phyloP scores from a whole-genome alignment of 2,329 filamentous ascomycete genomes.

The Cladosporium sp. region DNA sequence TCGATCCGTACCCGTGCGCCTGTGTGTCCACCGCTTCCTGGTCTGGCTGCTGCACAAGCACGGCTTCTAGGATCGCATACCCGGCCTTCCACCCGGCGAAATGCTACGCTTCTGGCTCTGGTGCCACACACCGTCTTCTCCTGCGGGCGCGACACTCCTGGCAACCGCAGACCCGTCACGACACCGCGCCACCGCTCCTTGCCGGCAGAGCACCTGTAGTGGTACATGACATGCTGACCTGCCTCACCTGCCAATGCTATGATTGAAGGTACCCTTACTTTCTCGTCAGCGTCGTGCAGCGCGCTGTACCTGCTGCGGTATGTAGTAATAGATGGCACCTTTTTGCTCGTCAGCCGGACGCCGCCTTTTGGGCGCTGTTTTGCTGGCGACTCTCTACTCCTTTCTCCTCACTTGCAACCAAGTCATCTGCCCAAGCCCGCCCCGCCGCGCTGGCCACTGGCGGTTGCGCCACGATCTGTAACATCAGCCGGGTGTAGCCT shows the following conservation, averaged over 20 bases:
- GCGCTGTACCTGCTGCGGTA: neutral
- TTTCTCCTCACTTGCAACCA: neutral
- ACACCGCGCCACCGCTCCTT: constrained; percentile 14
- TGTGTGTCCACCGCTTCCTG: constrained; percentile 9
- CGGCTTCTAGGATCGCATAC: constrained; percentile 16
- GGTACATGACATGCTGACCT: constrained; percentile 17
- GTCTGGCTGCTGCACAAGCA: constrained; percentile 1
- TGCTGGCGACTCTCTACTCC: constrained; percentile 4
- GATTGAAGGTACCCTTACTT: neutral
- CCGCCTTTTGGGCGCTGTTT: neutral
- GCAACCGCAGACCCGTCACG: constrained; percentile 8
- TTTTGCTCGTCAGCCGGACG: constrained; percentile 14
- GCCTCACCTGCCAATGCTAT: constrained; percentile 3
- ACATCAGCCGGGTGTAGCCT: constrained; percentile 10
- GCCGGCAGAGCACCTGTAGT: constrained; percentile 3
- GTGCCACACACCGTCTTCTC: constrained; percentile 16
- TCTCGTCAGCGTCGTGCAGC: constrained; percentile 15
- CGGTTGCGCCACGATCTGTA: constrained; percentile 7
- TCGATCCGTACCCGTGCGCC: neutral
- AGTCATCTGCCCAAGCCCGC: constrained; percentile 12
- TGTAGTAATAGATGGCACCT: neutral
- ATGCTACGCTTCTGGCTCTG: constrained; percentile 5
- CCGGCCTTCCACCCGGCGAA: constrained; percentile 7
- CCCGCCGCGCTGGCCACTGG: neutral
- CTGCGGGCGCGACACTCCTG: neutral